A percentile compares a stretch with the other conserved stretches of the same genome.
phyloP scores from a whole-genome alignment of 371 early-diverging fungal species.

The Mucor piriformis region DNA sequence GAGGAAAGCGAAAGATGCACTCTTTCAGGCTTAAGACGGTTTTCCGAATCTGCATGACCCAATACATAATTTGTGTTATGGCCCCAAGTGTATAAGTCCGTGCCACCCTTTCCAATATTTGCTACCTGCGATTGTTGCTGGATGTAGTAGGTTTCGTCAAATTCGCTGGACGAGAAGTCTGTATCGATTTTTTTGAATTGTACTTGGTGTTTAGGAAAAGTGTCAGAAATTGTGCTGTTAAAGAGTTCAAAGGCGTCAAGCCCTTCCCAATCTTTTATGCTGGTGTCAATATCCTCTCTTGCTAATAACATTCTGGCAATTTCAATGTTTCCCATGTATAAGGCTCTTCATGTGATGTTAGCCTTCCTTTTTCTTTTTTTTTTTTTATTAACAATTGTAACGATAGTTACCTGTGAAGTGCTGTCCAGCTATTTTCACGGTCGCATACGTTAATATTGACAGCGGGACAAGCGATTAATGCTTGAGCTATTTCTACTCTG shows the following conservation, averaged over 20 bases:
- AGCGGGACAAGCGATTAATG: constrained; percentile 48
- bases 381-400: too few relatives aligned
- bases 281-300: constrained; percentile 59
- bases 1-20: constrained; percentile 54
- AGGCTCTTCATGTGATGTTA: too few relatives aligned
- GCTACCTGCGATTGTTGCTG: background rate
- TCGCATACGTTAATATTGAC: constrained; percentile 70
- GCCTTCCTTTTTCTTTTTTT: too few relatives aligned
- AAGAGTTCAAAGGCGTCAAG: constrained; percentile 34
- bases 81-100: constrained; percentile 80
- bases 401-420: constrained; percentile 70
- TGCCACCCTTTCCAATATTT: constrained; percentile 34
- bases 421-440: constrained; percentile 73
- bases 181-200: background rate
- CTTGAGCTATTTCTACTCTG: constrained; percentile 40
- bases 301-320: constrained; percentile 58
- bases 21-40: constrained; percentile 66
- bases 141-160: background rate
- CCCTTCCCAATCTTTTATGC: constrained; percentile 50
- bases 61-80: constrained; percentile 71
- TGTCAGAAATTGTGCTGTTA: constrained; percentile 17
- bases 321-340: constrained; percentile 67
- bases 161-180: background rate
- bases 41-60: constrained; percentile 69
- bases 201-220: constrained; percentile 10